Evolutionary conservation across 1,284 basidiomycete genomes (phyloP), one percentile per base, ranked within the genome.

Genomic region (Rhodotorula sp.): DNA sequence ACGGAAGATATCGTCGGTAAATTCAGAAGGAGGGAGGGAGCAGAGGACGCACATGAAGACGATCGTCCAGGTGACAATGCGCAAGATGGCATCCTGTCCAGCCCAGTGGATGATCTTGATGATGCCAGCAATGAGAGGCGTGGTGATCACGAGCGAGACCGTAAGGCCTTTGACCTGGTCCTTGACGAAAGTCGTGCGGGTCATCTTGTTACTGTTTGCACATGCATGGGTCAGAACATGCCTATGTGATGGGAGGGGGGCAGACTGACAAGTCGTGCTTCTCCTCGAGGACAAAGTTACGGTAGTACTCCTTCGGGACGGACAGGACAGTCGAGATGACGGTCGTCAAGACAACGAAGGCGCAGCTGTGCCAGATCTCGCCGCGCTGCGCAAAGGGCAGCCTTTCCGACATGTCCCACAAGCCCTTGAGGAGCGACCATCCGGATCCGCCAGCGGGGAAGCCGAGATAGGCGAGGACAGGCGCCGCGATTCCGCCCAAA

Each of bases 251-350:
- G 56, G 20, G 37, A 37, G 52, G 31, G 22, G 4, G 8, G 26
- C 1, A 15, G 22, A 47, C 55, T 18, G 11, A 64, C 62, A 98
- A 98, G 1, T 94, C 94, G 77, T 97, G 92, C 74, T 88, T 89
- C 80, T 96, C 89, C 81, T 99, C 96, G 54, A 99, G 84, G 18
- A 94, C 89, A 80, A 99, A 99, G 4, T 92, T 94, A 72, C 87
- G 86, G 82, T 96, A 97, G 48, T 89, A 83, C 37, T 90, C 81
- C 59, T 92, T 82, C 11, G 93, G 92, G 16, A 92, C 81, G 0
- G 86, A 84, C 1, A 90, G 89, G 18, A 89, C 75, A 48, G 78
- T 77, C 20, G 79, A 64, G 62, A 80, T 68, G 65, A 90, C 78
- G 71, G 87, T 87, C 47, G 94, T 80, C 37, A 89, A 77, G 56